These are phyloP conservation scores for Themeda triandra DNA, from an alignment of 176 grass and related monocot genomes.

Conservation along the genomic window DNA sequence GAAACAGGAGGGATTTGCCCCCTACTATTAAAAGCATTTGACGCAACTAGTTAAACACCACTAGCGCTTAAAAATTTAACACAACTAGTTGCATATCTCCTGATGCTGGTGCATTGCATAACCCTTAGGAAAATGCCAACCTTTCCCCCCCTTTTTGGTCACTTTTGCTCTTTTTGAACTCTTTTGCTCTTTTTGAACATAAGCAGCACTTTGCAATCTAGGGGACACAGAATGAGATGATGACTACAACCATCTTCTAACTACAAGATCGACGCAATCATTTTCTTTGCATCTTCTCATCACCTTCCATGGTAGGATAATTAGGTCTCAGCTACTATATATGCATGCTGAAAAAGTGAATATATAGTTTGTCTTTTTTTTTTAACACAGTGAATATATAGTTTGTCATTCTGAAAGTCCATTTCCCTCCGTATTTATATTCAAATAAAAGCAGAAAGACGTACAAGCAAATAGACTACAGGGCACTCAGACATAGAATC, in stretches of 20 bases:
- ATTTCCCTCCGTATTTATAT: not conserved
- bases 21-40: not conserved
- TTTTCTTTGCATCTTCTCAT: not conserved
- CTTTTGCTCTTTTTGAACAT: not conserved
- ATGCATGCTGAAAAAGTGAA: not conserved
- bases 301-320: not conserved
- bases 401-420: not conserved
- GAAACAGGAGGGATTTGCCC: no score
- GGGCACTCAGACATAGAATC: not conserved
- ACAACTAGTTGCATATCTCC: not conserved
- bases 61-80: not conserved
- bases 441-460: not conserved
- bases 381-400: no score
- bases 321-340: not conserved
- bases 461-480: not conserved
- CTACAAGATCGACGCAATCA: not conserved
- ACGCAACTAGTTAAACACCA: not conserved
- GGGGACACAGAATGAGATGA: not conserved
- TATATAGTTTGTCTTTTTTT: not conserved
- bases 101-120: not conserved
- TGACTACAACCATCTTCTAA: not conserved
- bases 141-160: not conserved
- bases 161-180: not conserved
- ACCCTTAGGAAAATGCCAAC: not conserved
- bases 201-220: not conserved